Evolutionary conservation across 306 rosid species (phyloP), one percentile per base, ranked within the genome.

Genomic region (Prunus armeniaca): DNA sequence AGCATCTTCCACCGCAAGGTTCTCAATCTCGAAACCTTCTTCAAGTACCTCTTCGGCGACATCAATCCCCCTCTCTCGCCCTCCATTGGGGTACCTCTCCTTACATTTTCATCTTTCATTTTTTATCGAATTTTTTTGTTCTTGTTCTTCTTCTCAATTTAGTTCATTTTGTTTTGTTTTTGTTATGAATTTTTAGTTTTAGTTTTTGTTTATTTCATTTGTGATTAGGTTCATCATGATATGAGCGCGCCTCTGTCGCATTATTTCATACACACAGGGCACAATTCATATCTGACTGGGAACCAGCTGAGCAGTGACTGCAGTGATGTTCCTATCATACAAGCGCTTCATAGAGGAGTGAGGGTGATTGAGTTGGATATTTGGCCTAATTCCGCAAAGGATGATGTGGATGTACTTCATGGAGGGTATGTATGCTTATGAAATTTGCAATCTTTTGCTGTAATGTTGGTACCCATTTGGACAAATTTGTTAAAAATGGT

Each of bases 281-380:
- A 96, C 71, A 96, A 96, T 81, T 96, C 99, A 2, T 96, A 96
- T 27, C 84, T 96, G 62, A 96, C 98, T 18, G 99, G 99, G 78
- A 96, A 96, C 84, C 99, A 96, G 87, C 90, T 96, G 58, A 96
- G 91, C 80, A 89, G 99, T n/a, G 97, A 89, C 75, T 92, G 99
- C 83, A 96, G 99, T 32, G 99, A 96, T 25, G 85, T 88, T 27
- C 99, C 99, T 11, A 92, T 96, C 66, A 71, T 84, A 52, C 60
- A 84, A 17, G 98, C 99, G 0, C 79, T 96, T 75, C 74, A 77
- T 82, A 88, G 87, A 84, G 99, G 99, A 58, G 99, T 96, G 64
- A 84, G 98, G 80, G 99, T 96, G 60, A 92, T 96, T 74, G 99
- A 96, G 82, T 84, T 96, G 81, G 99, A 96, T 80, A 69, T 96